Percentiles rank a stretch among this genome's conserved stretches.
These are phyloP conservation scores for Schizopora paradoxa DNA, from an alignment of 1,284 basidiomycete species.

Conservation along the genomic window DNA sequence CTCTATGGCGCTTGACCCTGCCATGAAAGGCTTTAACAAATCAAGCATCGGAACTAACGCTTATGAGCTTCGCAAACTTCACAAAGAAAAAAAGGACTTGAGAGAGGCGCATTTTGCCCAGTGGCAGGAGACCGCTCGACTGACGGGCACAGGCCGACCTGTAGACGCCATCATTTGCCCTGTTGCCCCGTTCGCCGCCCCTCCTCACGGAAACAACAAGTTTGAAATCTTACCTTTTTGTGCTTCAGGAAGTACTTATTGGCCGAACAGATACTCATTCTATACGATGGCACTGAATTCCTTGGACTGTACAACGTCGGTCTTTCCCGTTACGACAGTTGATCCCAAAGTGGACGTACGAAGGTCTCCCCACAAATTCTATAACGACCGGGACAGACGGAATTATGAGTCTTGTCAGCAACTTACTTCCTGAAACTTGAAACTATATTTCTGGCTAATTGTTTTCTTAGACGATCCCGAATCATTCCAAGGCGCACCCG, in stretches of 20 bases:
- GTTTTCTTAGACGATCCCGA: slow-evolving; percentile 46
- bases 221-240: slow-evolving; percentile 28
- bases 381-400: slow-evolving; percentile 43
- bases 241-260: slow-evolving; percentile 4
- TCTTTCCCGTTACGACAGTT: slow-evolving; percentile 62
- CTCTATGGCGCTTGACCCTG: slow-evolving; percentile 39
- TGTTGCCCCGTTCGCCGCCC: slow-evolving; percentile 43
- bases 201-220: slow-evolving; percentile 49
- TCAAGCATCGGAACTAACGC: slow-evolving; percentile 30
- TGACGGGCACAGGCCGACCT: slow-evolving; percentile 54
- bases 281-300: slow-evolving; percentile 67
- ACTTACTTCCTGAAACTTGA: too few relatives aligned
- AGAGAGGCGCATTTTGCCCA: slow-evolving; percentile 24
- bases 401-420: too few relatives aligned
- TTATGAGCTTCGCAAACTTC: slow-evolving; percentile 42
- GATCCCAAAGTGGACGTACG: slow-evolving; percentile 45
- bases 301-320: slow-evolving; percentile 60
- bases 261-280: slow-evolving; percentile 31
- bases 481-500: slow-evolving; percentile 53
- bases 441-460: too few relatives aligned
- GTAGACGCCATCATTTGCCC: slow-evolving; percentile 60
- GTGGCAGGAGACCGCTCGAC: slow-evolving; percentile 36
- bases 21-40: slow-evolving; percentile 20
- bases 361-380: slow-evolving; percentile 38
- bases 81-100: slow-evolving; percentile 48